A percentile compares a stretch with the other conserved stretches of the same genome.
These are phyloP conservation scores for Odontarrhena argentea DNA, from an alignment of 345 rosid species.

Conservation along the genomic window DNA sequence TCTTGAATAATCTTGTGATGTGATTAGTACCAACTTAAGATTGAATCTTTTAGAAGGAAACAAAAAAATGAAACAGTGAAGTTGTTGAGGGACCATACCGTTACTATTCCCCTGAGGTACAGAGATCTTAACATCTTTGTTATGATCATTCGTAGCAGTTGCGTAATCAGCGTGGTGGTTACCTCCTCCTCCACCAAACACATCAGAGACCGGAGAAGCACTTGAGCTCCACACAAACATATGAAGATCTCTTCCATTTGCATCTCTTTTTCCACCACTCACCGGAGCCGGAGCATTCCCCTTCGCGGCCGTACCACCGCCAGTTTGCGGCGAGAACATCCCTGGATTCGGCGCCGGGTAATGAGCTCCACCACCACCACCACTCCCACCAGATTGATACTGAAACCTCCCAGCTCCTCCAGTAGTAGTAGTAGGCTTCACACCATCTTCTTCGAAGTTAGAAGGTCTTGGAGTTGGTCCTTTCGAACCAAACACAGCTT, in stretches of 20 bases:
- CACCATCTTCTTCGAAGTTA: conserved; percentile 79
- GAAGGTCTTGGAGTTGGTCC: conserved; percentile 90
- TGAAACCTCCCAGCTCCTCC: conserved; percentile 53
- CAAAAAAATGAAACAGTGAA: neutral
- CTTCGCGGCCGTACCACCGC: conserved; percentile 33
- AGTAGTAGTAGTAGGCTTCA: conserved; percentile 1
- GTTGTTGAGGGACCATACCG: conserved; percentile 36
- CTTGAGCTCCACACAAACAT: conserved; percentile 99
- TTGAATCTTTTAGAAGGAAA: too few species aligned
- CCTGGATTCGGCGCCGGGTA: conserved; percentile 97
- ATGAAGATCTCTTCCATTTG: conserved; percentile 74
- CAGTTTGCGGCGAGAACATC: conserved; percentile 70
- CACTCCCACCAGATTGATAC: conserved; percentile 43
- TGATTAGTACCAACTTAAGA: too few species aligned
- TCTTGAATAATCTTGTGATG: neutral
- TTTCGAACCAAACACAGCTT: conserved; percentile 62
- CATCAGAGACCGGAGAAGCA: conserved; percentile 94
- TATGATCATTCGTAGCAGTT: conserved; percentile 46
- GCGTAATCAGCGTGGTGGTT: conserved; percentile 37
- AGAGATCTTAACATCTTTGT: conserved; percentile 72
- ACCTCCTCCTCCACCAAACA: conserved; percentile 56
- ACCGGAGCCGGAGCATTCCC: conserved; percentile 42
- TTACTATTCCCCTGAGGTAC: conserved; percentile 83
- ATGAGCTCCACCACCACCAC: conserved; percentile 58
- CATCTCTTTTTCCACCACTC: conserved; percentile 46